Evolutionary conservation across 164 flowering plant species (phyloP), one percentile per base, ranked within the genome.

Genomic region (Annona cherimola): DNA sequence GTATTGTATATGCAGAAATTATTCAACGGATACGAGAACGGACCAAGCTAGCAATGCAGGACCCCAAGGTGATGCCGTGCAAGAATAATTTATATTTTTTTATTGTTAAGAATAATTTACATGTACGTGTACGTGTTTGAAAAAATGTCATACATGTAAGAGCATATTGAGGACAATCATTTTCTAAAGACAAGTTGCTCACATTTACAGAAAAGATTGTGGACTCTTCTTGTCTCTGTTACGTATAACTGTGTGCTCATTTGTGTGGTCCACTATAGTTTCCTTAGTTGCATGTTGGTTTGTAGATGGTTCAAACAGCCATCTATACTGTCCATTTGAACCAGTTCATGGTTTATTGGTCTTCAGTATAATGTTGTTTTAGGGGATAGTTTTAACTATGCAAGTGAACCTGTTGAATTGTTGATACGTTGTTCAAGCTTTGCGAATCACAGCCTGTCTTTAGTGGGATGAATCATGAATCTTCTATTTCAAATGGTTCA

Each of bases 1-100:
- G 12, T 41, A 42, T 61, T 39, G 8, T 40, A 6, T 77, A 19
- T 83, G 86, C 95, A 96, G 99, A 90, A 82, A 96, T 98, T n/a
- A 77, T 83, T 68, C 82, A 71, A 76, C 82, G 83, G 78, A 95
- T 94, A 35, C 74, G 63, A 76, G 81, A 79, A 72, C 73, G 77
- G 70, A 80, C 82, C 39, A 77, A 63, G 63, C 69, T 77, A 50
- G 82, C 82, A 39, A 80, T 80, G 82, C 82, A 80, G 74, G 63
- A 80, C 70, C 82, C 82, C 71, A 80, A 80, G 82, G 82, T 80
- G 82, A 80, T 69, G 79, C 75, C 78, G 77, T 80, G 78, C 75
- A 78, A 78, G 77, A 83, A 78, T 79, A 72, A 46, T 39, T 78
- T 80, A 79, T 71, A 42, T 41, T 42, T 61, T n/a, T 71, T 75